Percentiles rank a stretch among this genome's conserved stretches.
Evolutionary conservation across 2,329 filamentous ascomycete genomes (phyloP).

Genomic region (Colletotrichum orbiculare): DNA sequence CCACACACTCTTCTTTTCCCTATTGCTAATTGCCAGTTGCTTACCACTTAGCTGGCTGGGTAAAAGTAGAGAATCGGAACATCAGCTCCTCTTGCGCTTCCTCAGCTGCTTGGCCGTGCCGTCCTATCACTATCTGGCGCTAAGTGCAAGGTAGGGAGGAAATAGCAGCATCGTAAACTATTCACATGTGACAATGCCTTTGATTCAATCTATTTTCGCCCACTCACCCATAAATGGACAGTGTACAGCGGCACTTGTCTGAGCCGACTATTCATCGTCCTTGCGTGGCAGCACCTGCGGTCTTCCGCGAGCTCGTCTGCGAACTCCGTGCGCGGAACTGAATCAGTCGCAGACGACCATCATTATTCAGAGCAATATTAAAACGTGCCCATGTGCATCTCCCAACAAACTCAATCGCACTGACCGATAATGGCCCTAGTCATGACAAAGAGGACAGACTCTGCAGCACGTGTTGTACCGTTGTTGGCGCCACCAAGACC

Average conservation of each 20-base stretch:
- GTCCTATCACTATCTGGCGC: slow-evolving; percentile 22
- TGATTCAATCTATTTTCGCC: background rate
- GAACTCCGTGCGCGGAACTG: slow-evolving; percentile 5
- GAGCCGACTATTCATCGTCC: background rate
- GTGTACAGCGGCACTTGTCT: background rate
- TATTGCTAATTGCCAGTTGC: slow-evolving; percentile 17
- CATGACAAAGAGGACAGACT: slow-evolving; percentile 21
- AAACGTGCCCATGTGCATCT: background rate
- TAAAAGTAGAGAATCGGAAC: background rate
- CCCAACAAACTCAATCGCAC: slow-evolving; percentile 29
- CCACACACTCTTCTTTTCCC: slow-evolving; percentile 18
- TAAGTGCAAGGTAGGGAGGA: slow-evolving; percentile 1
- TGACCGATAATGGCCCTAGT: slow-evolving; percentile 7
- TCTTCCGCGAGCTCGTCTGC: background rate
- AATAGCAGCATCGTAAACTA: slow-evolving; percentile 4
- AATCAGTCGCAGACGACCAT: background rate
- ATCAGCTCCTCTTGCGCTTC: slow-evolving; percentile 10
- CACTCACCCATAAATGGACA: background rate
- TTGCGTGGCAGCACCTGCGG: no score
- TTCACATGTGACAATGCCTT: slow-evolving; percentile 36
- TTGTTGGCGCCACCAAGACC: slow-evolving; percentile 16
- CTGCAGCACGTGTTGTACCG: slow-evolving; percentile 25
- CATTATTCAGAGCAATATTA: slow-evolving; percentile 3
- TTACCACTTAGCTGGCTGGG: no score
- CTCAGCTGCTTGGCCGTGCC: slow-evolving; percentile 30